Conservation (phyloP, 768 basidiomycete species). For the Macrolepiota dolichaula region DNA sequence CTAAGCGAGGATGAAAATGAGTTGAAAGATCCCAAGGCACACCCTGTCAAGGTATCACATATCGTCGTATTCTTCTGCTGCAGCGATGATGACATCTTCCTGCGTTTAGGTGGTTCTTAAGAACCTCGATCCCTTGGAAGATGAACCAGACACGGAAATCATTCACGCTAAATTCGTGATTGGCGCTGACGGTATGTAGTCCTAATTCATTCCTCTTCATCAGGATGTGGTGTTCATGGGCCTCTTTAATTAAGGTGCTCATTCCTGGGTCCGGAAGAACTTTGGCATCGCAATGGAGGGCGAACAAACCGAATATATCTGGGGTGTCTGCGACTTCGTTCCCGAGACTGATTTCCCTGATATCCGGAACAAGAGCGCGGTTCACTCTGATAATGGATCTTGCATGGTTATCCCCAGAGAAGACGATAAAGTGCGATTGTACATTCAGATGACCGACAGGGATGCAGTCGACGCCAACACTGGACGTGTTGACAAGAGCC, state of each 20-base stretch:
- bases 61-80: not conserved
- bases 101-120: conserved; percentile 40
- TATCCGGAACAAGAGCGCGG: conserved; percentile 57
- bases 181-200: conserved; percentile 62
- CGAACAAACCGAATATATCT: conserved; percentile 73
- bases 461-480: conserved; percentile 40
- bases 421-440: conserved; percentile 63
- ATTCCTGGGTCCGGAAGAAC: conserved; percentile 77
- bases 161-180: conserved; percentile 73
- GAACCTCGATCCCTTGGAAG: conserved; percentile 32
- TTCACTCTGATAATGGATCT: conserved; percentile 69
- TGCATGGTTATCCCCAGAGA: conserved; percentile 77
- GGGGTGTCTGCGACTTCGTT: conserved; percentile 77
- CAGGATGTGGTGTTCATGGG: not conserved
- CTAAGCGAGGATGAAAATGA: conserved; percentile 37
- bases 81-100: not conserved
- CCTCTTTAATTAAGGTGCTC: conserved; percentile 50
- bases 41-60: conserved; percentile 33
- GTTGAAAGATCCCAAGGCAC: conserved; percentile 36
- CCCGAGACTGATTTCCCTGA: conserved; percentile 79
- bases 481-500: conserved; percentile 52
- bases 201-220: not conserved
- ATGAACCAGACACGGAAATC: conserved; percentile 41
- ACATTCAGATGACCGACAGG: conserved; percentile 59
- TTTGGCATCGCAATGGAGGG: conserved; percentile 72